Conservation (phyloP, 106 monocot genomes). For the Dioscorea zingiberensis region DNA sequence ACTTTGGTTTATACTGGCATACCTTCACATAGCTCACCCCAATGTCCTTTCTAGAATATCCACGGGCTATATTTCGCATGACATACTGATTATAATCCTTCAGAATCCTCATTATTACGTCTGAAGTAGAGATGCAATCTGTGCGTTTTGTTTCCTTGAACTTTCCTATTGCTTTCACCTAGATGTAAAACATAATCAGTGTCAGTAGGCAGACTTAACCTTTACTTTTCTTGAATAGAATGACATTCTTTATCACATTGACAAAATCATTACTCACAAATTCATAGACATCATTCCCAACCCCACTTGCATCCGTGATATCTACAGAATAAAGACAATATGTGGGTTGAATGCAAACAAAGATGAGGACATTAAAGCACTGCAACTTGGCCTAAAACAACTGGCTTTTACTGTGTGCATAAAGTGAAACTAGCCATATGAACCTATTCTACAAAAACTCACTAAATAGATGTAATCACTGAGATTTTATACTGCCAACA, state of each 20-base stretch:
- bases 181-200: neutral
- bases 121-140: constrained; percentile 76
- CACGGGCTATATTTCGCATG: constrained; percentile 84
- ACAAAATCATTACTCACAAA: constrained; percentile 40
- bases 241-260: too few species aligned
- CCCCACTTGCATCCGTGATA: constrained; percentile 88
- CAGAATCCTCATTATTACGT: constrained; percentile 85
- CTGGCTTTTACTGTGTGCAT: too few species aligned
- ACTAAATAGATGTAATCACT: too few species aligned
- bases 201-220: too few species aligned
- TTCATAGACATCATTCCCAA: constrained; percentile 85
- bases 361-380: too few species aligned
- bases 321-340: constrained; percentile 18
- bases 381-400: too few species aligned
- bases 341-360: too few species aligned
- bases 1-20: neutral
- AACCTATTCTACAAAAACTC: too few species aligned
- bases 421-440: too few species aligned
- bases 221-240: too few species aligned
- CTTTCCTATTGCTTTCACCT: constrained; percentile 79
- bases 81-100: constrained; percentile 86
- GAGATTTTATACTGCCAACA: too few species aligned
- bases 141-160: constrained; percentile 89
- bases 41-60: constrained; percentile 75
- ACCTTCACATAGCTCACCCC: constrained; percentile 89